A percentile compares a stretch with the other conserved stretches of the same genome.
Evolutionary conservation across 2,329 filamentous ascomycete genomes (phyloP).

Genomic region (Alternaria sp.): DNA sequence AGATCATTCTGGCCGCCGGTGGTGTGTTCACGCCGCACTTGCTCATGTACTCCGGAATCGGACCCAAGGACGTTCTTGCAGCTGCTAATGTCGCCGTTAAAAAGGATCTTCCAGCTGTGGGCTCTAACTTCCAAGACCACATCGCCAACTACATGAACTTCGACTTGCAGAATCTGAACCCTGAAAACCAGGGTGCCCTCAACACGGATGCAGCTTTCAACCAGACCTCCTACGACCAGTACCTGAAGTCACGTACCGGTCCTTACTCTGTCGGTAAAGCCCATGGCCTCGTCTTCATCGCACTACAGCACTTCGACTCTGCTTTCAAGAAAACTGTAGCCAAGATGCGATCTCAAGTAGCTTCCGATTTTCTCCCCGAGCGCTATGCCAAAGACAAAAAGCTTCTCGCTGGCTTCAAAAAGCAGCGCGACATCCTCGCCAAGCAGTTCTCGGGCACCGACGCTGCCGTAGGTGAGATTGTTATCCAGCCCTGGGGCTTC

Average conservation of each 20-base stretch:
- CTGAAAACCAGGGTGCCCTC: constrained; percentile 11
- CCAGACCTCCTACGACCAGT: constrained; percentile 25
- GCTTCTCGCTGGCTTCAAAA: constrained; percentile 6
- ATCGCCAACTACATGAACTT: constrained; percentile 20
- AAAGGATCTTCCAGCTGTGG: constrained; percentile 28
- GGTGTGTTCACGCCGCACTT: constrained; percentile 64
- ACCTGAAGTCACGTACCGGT: constrained; percentile 33
- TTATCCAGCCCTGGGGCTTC: constrained; percentile 20
- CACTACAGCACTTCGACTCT: constrained; percentile 6
- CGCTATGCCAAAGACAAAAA: constrained; percentile 15
- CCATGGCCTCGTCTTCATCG: constrained; percentile 18
- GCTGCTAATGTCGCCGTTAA: constrained; percentile 24
- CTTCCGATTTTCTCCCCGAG: constrained; percentile 16
- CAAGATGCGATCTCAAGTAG: constrained; percentile 16
- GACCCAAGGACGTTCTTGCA: constrained; percentile 27
- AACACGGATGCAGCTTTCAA: constrained; percentile 31
- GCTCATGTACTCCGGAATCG: constrained; percentile 44
- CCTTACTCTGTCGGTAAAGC: constrained; percentile 25
- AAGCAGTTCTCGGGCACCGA: constrained; percentile 8
- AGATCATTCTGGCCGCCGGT: constrained; percentile 68
- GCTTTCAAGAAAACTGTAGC: constrained; percentile 8
- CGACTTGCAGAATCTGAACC: constrained; percentile 13
- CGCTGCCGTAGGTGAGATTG: constrained; percentile 35
- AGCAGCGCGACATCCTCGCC: constrained; percentile 17
- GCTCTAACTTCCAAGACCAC: constrained; percentile 34